phyloP scores from a whole-genome alignment of 495 filamentous ascomycete species.

The Lindgomyces ingoldianus region DNA sequence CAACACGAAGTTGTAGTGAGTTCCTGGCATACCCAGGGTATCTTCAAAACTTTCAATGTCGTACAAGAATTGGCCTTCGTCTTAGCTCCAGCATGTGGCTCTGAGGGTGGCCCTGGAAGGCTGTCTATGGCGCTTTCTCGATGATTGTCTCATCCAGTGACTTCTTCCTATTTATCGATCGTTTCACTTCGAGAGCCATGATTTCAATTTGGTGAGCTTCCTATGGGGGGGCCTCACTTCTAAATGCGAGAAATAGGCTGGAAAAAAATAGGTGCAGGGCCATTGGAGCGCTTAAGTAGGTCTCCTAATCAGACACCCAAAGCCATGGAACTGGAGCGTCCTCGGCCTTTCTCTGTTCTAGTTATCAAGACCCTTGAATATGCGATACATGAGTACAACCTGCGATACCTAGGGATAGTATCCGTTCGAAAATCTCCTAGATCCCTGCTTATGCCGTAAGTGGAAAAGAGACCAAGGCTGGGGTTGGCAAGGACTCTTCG shows the following conservation, averaged over 20 bases:
- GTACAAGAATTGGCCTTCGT: slow-evolving; percentile 5
- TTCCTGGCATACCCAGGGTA: slow-evolving; percentile 2
- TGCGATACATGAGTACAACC: neutral
- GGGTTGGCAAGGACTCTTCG: neutral
- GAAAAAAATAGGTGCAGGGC: neutral
- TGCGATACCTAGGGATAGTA: neutral
- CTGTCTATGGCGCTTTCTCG: slow-evolving; percentile 3
- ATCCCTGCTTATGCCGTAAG: neutral
- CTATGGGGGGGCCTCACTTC: neutral
- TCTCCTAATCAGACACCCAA: neutral
- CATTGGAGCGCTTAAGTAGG: neutral
- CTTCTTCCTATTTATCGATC: neutral
- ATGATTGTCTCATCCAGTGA: neutral
- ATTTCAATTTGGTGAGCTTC: neutral
- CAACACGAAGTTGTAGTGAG: slow-evolving; percentile 19
- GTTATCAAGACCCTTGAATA: neutral
- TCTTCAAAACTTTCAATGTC: slow-evolving; percentile 11
- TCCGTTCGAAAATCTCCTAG: neutral
- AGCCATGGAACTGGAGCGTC: neutral
- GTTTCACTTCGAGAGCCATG: neutral
- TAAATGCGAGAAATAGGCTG: no score
- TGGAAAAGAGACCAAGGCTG: neutral
- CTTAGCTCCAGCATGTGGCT: neutral
- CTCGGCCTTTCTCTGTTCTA: neutral
- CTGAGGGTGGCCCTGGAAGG: neutral